These are phyloP conservation scores for Citrus cavaleriei DNA, from an alignment of 345 rosid species.

Conservation along the genomic window DNA sequence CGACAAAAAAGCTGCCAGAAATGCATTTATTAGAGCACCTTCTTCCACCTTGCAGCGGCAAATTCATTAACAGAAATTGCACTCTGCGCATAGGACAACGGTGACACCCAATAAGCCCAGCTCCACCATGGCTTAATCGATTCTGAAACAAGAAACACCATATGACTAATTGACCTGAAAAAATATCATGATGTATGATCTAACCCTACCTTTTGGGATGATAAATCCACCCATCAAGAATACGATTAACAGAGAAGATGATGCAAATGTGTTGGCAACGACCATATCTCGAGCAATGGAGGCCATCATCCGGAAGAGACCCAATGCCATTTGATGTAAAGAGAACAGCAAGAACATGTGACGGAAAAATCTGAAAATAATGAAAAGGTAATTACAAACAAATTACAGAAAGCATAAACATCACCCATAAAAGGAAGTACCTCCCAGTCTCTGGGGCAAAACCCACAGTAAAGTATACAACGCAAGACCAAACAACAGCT, in stretches of 20 bases:
- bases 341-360: constrained; percentile 67
- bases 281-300: constrained; percentile 80
- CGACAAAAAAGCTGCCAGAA: background rate
- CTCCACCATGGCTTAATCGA: constrained; percentile 80
- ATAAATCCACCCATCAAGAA: constrained; percentile 89
- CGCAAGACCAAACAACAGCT: constrained; percentile 80
- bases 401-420: background rate
- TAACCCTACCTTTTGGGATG: constrained; percentile 64
- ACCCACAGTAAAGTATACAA: constrained; percentile 80
- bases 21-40: constrained; percentile 34
- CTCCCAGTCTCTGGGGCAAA: constrained; percentile 73
- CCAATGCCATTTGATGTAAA: constrained; percentile 91
- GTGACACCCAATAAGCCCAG: constrained; percentile 96
- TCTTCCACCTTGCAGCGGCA: constrained; percentile 69
- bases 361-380: constrained; percentile 68
- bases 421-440: constrained; percentile 23
- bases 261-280: constrained; percentile 82
- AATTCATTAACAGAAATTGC: constrained; percentile 86
- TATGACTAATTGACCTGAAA: background rate
- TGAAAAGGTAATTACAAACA: constrained; percentile 2
- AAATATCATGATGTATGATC: background rate
- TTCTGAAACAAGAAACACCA: constrained; percentile 34
- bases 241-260: constrained; percentile 55
- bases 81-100: constrained; percentile 73
- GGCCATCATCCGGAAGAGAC: constrained; percentile 79